A percentile compares a stretch with the other conserved stretches of the same genome.
phyloP scores from a whole-genome alignment of 768 basidiomycete species.

The Tricholoma saponaceum region DNA sequence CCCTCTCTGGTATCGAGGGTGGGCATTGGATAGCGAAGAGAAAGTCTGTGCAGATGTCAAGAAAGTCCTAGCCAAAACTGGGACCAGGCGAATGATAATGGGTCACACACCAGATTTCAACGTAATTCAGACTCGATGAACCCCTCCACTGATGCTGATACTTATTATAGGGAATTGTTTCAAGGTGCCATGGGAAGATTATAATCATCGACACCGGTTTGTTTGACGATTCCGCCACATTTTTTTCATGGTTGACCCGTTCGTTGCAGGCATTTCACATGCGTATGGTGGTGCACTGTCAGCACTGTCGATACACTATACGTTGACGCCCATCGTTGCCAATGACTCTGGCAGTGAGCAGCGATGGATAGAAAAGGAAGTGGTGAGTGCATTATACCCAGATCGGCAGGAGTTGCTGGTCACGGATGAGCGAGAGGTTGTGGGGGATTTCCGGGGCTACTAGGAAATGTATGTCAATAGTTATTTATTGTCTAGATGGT shows the following conservation, averaged over 20 bases:
- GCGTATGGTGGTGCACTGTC: conserved; percentile 94
- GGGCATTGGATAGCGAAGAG: conserved; percentile 74
- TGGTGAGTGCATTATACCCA: conserved; percentile 62
- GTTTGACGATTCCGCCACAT: not conserved
- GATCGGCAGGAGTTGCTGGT: conserved; percentile 50
- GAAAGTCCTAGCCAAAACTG: conserved; percentile 64
- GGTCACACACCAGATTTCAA: conserved; percentile 93
- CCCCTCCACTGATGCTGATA: not conserved
- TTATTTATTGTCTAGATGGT: not conserved
- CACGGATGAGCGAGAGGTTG: conserved; percentile 41
- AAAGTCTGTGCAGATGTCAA: conserved; percentile 70
- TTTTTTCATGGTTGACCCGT: not conserved
- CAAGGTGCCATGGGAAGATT: conserved; percentile 86
- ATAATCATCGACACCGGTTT: conserved; percentile 94
- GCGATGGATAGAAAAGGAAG: conserved; percentile 58
- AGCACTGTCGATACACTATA: conserved; percentile 84
- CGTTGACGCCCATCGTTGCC: conserved; percentile 57
- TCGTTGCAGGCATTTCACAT: conserved; percentile 74
- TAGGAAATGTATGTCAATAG: not conserved
- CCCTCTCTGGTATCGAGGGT: conserved; percentile 93
- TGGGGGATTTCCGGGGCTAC: conserved; percentile 33
- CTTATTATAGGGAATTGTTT: conserved; percentile 60
- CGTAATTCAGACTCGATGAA: conserved; percentile 30
- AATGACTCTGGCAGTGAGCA: conserved; percentile 24
- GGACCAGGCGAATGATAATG: conserved; percentile 89